Conservation (phyloP, 164 flowering plant species). For the grape (Vitis vinifera) region ASM3070453v1 NC_081809.1:533001-533500, state of each 20-base stretch:
- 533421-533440: no score
- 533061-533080: no score
- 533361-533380: background rate
- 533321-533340: background rate
- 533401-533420: background rate
- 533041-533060: no score
- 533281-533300: constrained; percentile 46
- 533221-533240: constrained; percentile 47
- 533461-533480: no score
- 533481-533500: no score
- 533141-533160: background rate
- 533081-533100: no score
- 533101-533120: no score
- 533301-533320: background rate
- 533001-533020: no score
- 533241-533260: constrained; percentile 21
- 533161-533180: background rate
- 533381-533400: background rate
- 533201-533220: constrained; percentile 55
- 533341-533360: background rate
- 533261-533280: constrained; percentile 64
- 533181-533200: background rate
- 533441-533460: no score
- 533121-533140: background rate
- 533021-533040: no score